phyloP scores from a whole-genome alignment of 495 filamentous ascomycete genomes.

The Neurospora tetraspora region DNA sequence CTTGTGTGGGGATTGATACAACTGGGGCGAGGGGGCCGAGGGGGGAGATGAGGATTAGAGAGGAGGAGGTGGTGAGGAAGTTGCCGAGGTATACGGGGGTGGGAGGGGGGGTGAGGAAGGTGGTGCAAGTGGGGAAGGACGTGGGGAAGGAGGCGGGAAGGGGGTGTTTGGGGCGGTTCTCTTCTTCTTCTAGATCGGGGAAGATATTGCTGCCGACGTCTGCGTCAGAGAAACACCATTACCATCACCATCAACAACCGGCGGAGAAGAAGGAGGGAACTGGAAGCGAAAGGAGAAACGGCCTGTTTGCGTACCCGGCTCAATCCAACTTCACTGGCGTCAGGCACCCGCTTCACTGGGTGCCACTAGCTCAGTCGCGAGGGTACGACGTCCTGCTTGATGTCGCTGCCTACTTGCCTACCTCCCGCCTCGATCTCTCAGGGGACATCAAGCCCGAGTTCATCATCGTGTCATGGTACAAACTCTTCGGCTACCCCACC shows the following conservation, averaged over 20 bases:
- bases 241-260: not conserved
- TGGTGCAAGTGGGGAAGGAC: not conserved
- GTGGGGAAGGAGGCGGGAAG: not conserved
- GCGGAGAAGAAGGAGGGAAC: not conserved
- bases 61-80: not conserved
- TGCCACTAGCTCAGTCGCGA: constrained; percentile 29
- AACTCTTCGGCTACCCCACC: constrained; percentile 53
- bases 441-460: constrained; percentile 44
- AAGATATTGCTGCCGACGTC: not conserved
- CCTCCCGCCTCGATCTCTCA: constrained; percentile 41
- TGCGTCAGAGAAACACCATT: not conserved
- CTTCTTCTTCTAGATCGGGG: too few relatives aligned
- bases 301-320: constrained; percentile 53
- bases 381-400: constrained; percentile 46
- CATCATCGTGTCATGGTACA: constrained; percentile 48
- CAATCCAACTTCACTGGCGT: constrained; percentile 55
- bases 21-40: not conserved
- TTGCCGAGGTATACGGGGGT: not conserved
- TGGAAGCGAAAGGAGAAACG: constrained; percentile 1
- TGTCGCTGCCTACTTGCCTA: constrained; percentile 47
- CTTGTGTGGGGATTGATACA: constrained; percentile 5
- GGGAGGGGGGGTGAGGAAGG: not conserved
- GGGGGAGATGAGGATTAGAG: constrained; percentile 10
- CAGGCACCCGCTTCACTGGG: constrained; percentile 45
- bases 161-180: not conserved